phyloP scores from a whole-genome alignment of 495 filamentous ascomycete genomes.

The Neurospora discreta region DNA sequence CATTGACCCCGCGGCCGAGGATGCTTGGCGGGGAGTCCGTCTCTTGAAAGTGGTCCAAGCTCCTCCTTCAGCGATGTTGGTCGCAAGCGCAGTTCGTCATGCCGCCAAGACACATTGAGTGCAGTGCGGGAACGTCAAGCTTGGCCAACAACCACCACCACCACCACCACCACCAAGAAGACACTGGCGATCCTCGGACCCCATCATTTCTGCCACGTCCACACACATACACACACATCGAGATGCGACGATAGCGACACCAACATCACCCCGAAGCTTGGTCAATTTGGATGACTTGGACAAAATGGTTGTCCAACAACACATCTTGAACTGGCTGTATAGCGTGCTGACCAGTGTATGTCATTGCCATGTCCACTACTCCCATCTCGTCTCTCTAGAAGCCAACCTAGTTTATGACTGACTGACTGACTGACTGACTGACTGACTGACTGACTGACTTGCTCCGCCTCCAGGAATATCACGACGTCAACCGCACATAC shows the following conservation, averaged over 20 bases:
- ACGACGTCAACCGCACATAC: conserved; percentile 83
- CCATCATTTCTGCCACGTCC: background rate
- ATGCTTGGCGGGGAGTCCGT: background rate
- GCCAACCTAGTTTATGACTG: background rate
- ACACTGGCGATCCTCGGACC: background rate
- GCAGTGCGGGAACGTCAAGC: background rate
- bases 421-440: conserved; percentile 1
- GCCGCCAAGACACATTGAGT: background rate
- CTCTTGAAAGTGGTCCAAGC: background rate
- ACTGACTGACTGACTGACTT: conserved; percentile 1
- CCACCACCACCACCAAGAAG: background rate
- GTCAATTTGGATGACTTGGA: background rate
- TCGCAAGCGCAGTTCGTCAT: background rate
- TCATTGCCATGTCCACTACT: conserved; percentile 22
- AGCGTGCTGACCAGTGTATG: conserved; percentile 71
- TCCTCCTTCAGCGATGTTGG: background rate
- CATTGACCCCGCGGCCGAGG: background rate
- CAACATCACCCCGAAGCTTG: background rate
- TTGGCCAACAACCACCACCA: background rate
- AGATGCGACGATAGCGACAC: background rate
- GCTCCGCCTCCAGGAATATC: conserved; percentile 61
- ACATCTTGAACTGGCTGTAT: conserved; percentile 90
- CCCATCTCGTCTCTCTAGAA: background rate
- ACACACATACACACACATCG: background rate
- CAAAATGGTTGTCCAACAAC: conserved; percentile 74